A percentile compares a stretch with the other conserved stretches of the same genome.
These are phyloP conservation scores for Anthostomella pinea DNA, from an alignment of 2,329 filamentous ascomycete species.

Conservation along the genomic window DNA sequence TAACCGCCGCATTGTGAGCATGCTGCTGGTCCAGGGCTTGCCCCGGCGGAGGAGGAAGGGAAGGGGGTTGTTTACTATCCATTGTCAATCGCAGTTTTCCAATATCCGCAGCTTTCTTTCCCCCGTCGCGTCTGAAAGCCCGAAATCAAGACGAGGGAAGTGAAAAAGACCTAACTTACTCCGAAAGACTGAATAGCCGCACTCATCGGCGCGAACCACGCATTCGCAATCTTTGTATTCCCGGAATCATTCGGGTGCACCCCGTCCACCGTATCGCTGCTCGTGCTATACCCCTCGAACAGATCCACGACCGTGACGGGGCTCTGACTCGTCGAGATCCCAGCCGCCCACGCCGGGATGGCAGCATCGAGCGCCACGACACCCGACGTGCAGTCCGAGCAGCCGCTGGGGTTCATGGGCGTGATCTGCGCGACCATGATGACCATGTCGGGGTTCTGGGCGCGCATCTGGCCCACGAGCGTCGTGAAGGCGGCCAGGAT, in stretches of 20 bases:
- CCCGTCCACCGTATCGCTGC: slow-evolving; percentile 35
- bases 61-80: too few species aligned
- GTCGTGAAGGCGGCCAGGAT: slow-evolving; percentile 41
- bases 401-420: slow-evolving; percentile 31
- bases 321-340: slow-evolving; percentile 36
- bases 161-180: too few species aligned
- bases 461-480: slow-evolving; percentile 37
- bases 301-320: slow-evolving; percentile 43
- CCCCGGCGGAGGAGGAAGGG: too few species aligned
- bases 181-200: too few species aligned
- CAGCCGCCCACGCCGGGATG: slow-evolving; percentile 37
- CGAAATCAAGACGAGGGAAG: too few species aligned
- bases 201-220: too few species aligned
- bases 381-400: slow-evolving; percentile 34
- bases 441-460: slow-evolving; percentile 39
- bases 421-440: slow-evolving; percentile 45
- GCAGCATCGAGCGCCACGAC: slow-evolving; percentile 38
- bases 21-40: too few species aligned
- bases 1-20: too few species aligned
- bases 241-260: slow-evolving; percentile 39
- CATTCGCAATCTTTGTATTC: slow-evolving; percentile 38
- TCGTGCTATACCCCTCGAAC: slow-evolving; percentile 36
- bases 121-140: too few species aligned
- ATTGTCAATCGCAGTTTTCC: too few species aligned
- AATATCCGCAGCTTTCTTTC: too few species aligned